Base-by-base conservation (phyloP, 2,329 filamentous ascomycete genomes). In the Diaporthe velutina region DNA sequence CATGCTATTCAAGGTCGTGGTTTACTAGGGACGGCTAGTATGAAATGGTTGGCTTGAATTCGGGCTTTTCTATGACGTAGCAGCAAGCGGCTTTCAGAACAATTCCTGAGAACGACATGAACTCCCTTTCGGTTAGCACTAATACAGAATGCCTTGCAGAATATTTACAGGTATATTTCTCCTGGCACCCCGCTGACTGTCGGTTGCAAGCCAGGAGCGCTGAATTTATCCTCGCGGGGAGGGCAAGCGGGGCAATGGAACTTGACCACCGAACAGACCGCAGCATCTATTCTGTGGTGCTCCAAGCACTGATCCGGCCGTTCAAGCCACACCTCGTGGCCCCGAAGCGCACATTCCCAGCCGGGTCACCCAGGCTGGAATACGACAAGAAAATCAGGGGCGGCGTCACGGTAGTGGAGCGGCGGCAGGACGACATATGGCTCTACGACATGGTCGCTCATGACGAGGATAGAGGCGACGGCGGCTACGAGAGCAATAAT, bases 321-420 rank as follows among this genome's bases (percentile, higher is more conserved):
- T 58, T 58, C 30, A 58, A 58, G 30, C 55, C 55, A 38, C 55
- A 22, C 9, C 55, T 58, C 55, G 55, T 58, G 55, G 30, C 55
- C 8, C 55, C 55, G 55, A 58, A 58, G 55, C 17, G 17, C 30
- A 58, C 19, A n/a, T 35, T 58, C 55, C 19, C 55, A n/a, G 55
- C 30, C 19, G 55, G 55, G 22, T 58, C 55, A 12, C 30, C 55
- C 55, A 58, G 55, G 33, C 55, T 58, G 4, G 22, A 35, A 22
- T 4, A 35, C 19, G 30, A n/a, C 30, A 58, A 33, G 30, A 58
- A 38, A n/a, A n/a, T n/a, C 55, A 58, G 8, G 30, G 30, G 30
- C 30, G 30, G 17, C 8, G 30, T 58, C 7, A n/a, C 2, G 9
- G 55, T 58, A 19, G 30, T n/a, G 55, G 55, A 58, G 55, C 30